Conservation (phyloP, 768 basidiomycete genomes). For the Lactarius sp. region DNA sequence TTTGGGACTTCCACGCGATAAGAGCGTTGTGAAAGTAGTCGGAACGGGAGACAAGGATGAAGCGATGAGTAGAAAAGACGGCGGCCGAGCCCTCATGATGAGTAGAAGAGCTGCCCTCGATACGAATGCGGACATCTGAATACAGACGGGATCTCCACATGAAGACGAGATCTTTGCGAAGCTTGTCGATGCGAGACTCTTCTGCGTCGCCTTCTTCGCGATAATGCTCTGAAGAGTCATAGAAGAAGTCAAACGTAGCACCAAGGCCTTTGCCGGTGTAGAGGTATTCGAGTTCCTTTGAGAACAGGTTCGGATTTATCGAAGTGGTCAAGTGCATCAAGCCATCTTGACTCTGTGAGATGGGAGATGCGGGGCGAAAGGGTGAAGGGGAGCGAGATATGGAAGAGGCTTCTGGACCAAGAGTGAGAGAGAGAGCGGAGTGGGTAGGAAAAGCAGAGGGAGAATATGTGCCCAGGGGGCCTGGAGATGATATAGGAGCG, state of each 20-base stretch:
- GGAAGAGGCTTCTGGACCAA: slow-evolving; percentile 40
- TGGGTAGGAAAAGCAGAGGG: slow-evolving; percentile 48
- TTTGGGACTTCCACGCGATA: slow-evolving; percentile 53
- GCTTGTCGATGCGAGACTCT: slow-evolving; percentile 69
- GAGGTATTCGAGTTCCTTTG: slow-evolving; percentile 88
- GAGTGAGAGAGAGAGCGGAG: slow-evolving; percentile 56
- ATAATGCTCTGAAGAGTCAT: slow-evolving; percentile 49
- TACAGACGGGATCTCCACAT: slow-evolving; percentile 97
- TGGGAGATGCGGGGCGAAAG: slow-evolving; percentile 35
- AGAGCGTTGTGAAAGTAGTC: slow-evolving; percentile 83
- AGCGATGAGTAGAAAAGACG: slow-evolving; percentile 88
- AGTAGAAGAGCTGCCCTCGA: slow-evolving; percentile 60
- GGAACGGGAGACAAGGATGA: slow-evolving; percentile 84
- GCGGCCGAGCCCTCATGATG: slow-evolving; percentile 69
- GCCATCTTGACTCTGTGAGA: slow-evolving; percentile 37
- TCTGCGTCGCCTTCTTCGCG: slow-evolving; percentile 43
- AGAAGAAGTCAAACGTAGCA: slow-evolving; percentile 83
- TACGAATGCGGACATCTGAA: slow-evolving; percentile 81
- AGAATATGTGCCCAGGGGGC: slow-evolving; percentile 36
- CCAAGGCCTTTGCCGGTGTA: slow-evolving; percentile 91
- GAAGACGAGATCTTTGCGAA: slow-evolving; percentile 89
- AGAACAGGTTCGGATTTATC: slow-evolving; percentile 76
- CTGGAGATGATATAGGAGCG: slow-evolving; percentile 47
- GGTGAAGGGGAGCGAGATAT: slow-evolving; percentile 44
- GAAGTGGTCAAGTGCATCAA: slow-evolving; percentile 60